Base-by-base conservation (phyloP, 805 yeast species). In the Saccharomycopsis synnaedendra region DNA sequence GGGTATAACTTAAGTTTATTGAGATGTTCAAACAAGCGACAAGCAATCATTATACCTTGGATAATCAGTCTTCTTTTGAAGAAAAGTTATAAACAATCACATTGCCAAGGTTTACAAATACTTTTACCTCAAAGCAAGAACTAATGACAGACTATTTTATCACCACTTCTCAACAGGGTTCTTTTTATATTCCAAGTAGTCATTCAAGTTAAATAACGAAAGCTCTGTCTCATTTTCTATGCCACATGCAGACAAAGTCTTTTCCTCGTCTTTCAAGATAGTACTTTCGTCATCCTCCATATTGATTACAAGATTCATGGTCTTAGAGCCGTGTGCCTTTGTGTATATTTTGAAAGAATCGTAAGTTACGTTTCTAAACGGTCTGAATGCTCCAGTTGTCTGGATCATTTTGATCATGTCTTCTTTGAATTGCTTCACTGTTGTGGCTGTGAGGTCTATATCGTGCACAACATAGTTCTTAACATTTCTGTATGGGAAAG, bases 91-190 rank as follows among this genome's bases (percentile, higher is more conserved):
- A 19, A 19, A 19, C 19, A 19, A 19, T 19, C 19, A 19, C 19
- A 19, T 19, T 19, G 19, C 19, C 19, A 1, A 19, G 19, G 19
- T 19, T 19, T 19, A 19, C 19, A 19, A 19, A 19, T 19, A 19
- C 19, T 1, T 19, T 1, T 19, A 2, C 19, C 19, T 19, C 19
- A 19, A 2, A 19, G 19, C 19, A 19, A 19, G 19, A 19, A 19
- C 19, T 19, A 1, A 19, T 19, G 19, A 19, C 19, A 19, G 19
- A 19, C 19, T 19, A 19, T 19, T 19, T 29, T 9, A 9, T 62
- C 62, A 82, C 97, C 98, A 90, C 61, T 85, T 84, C 60, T 88
- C 96, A 57, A 78, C 88, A 0, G 98, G 98, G 56, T 89, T 82
- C 39, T 70, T 70, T 65, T 85, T 85, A 66, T 69, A 93, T 40